Evolutionary conservation across 1,284 basidiomycete genomes (phyloP), one percentile per base, ranked within the genome.

Genomic region (Phlebopus sp.): DNA sequence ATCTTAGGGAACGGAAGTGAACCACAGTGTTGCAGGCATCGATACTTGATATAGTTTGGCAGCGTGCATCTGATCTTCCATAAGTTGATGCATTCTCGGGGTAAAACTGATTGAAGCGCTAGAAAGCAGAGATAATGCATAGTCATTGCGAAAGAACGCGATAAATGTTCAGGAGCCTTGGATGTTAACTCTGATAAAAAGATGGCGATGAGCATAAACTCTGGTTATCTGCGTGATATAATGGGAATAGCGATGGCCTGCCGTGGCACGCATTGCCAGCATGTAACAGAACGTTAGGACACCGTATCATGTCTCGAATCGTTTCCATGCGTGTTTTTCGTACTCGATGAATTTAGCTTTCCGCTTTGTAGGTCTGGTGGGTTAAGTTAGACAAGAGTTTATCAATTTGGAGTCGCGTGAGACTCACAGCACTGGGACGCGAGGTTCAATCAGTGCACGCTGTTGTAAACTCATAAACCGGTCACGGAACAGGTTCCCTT

Each of bases 401-500:
- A 23, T 23, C 31, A 1, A 17, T 46, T 38, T 11, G 37, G 27
- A 21, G 17, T 29, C 34, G 44, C 21, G 17, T 10, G 21, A 60
- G 4, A 80, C 90, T 54, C 66, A 92, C 88, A 85, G 53, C 39
- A 92, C 81, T 23, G 76, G 86, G 19, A 76, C 73, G 4, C 88
- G 80, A 6, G 90, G 87, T 60, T 92, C 90, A 25, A 90, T 70
- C 32, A 90, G 71, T 0, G 85, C 89, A 18, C 90, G 77, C 46
- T 89, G 82, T 58, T 94, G 90, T 66, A 92, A 67, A 58, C 81
- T 91, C 37, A 87, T 67, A 73, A 93, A 95, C 2, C 93, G 81
- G 64, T 97, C 94, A 37, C 84, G 80, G 78, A 96, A 97, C 21
- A 96, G 69, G 66, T 96, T 97, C 27, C 94, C 94, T 70, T 97